These are phyloP conservation scores for Fusarium sp. DNA, from an alignment of 2,329 filamentous ascomycete genomes.

Conservation along the genomic window DNA sequence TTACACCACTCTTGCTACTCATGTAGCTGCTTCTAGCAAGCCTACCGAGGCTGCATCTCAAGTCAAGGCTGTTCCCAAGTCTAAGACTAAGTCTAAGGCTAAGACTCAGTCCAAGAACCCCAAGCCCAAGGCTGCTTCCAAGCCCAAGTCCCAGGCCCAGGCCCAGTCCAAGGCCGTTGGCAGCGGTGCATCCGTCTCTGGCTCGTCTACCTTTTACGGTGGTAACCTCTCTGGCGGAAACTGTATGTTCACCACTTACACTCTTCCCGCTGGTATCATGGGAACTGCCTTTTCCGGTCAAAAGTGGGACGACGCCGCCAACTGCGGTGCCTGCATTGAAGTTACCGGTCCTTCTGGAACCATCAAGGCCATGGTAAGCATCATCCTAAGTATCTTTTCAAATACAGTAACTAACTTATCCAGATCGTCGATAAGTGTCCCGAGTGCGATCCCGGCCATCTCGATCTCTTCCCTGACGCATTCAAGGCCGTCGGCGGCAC, in stretches of 20 bases:
- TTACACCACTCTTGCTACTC: constrained; percentile 30
- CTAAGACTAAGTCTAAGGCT: not conserved
- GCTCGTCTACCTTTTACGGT: constrained; percentile 62
- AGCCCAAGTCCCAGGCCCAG: not conserved
- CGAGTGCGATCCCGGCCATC: constrained; percentile 56
- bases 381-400: accelerated
- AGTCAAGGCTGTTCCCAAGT: not conserved
- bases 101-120: not conserved
- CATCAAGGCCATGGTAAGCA: constrained; percentile 72
- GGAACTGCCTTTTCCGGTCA: constrained; percentile 72
- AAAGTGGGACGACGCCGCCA: constrained; percentile 66
- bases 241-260: constrained; percentile 74
- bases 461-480: constrained; percentile 60
- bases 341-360: constrained; percentile 68
- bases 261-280: constrained; percentile 67
- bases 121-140: not conserved
- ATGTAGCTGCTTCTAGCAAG: constrained; percentile 5
- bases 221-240: constrained; percentile 69
- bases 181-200: constrained; percentile 22
- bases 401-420: not conserved
- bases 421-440: constrained; percentile 61
- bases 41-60: not conserved
- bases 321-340: constrained; percentile 72
- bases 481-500: constrained; percentile 55
- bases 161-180: constrained; percentile 21